Conservation (phyloP, 768 basidiomycete genomes). For the Naematelia encephala region DNA sequence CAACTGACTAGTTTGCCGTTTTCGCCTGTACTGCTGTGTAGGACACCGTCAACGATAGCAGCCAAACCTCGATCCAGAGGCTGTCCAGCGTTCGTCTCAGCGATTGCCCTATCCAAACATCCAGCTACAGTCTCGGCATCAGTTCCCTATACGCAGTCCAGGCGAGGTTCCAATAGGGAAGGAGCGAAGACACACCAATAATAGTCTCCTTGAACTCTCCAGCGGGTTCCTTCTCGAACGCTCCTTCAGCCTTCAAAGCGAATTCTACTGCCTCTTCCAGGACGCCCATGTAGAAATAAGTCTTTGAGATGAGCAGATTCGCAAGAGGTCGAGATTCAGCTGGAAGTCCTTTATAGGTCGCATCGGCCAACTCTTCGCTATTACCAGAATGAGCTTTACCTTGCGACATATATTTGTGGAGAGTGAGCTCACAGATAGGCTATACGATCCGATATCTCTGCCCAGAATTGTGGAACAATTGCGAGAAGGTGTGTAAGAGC, state of each 20-base stretch:
- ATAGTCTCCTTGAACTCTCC: constrained; percentile 93
- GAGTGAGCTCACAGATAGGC: constrained; percentile 78
- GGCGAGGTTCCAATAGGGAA: background rate
- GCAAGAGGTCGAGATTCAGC: constrained; percentile 73
- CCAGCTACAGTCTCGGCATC: constrained; percentile 61
- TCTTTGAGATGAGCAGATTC: constrained; percentile 91
- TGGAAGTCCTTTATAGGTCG: constrained; percentile 61
- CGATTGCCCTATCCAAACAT: constrained; percentile 90
- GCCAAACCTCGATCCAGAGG: constrained; percentile 77
- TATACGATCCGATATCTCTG: constrained; percentile 95
- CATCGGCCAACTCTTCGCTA: constrained; percentile 89
- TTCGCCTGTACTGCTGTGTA: constrained; percentile 76
- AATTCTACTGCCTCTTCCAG: constrained; percentile 94
- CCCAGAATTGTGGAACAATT: constrained; percentile 93
- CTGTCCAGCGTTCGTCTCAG: constrained; percentile 60
- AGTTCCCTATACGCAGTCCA: no score
- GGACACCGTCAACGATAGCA: constrained; percentile 82
- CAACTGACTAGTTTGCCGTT: constrained; percentile 78
- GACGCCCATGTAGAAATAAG: constrained; percentile 94
- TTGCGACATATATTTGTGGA: no score
- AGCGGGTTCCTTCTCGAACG: constrained; percentile 65
- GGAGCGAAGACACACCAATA: constrained; percentile 64
- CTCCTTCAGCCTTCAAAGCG: constrained; percentile 81
- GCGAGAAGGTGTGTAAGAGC: constrained; percentile 77
- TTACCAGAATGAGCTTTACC: background rate